A percentile compares a stretch with the other conserved stretches of the same genome.
phyloP scores from a whole-genome alignment of 805 yeast species.

The Suhomyces pyralidae region DNA sequence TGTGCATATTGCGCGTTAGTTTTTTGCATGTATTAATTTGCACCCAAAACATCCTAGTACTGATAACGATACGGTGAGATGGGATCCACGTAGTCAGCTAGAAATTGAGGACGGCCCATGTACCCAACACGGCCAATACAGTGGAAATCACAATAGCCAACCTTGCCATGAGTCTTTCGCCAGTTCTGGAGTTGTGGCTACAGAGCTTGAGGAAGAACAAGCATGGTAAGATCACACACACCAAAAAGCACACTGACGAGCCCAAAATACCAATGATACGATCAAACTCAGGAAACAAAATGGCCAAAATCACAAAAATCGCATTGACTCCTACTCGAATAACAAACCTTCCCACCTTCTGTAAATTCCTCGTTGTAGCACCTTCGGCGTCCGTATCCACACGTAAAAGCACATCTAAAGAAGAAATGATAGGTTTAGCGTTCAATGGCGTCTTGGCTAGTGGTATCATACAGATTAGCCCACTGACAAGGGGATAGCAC shows the following conservation, averaged over 20 bases:
- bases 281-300: slow-evolving; percentile 38
- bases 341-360: slow-evolving; percentile 5
- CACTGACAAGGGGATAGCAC: slow-evolving; percentile 34
- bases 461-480: slow-evolving; percentile 38
- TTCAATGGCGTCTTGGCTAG: slow-evolving; percentile 41
- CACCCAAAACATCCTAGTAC: not conserved
- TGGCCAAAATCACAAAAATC: slow-evolving; percentile 21
- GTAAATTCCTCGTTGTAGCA: not conserved
- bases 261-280: slow-evolving; percentile 41
- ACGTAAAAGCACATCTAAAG: slow-evolving; percentile 29
- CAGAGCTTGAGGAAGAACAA: slow-evolving; percentile 32
- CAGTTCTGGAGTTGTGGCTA: slow-evolving; percentile 10
- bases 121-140: slow-evolving; percentile 18
- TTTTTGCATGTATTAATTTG: not conserved
- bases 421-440: slow-evolving; percentile 37
- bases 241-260: slow-evolving; percentile 39
- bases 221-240: slow-evolving; percentile 40
- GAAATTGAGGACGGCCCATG: slow-evolving; percentile 12
- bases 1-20: not conserved
- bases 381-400: slow-evolving; percentile 7
- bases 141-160: slow-evolving; percentile 9
- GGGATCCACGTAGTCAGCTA: too few species aligned
- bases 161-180: slow-evolving; percentile 13
- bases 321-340: slow-evolving; percentile 24
- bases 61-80: too few species aligned